These are phyloP conservation scores for Geum urbanum DNA, from an alignment of 306 rosid species.

Conservation along the genomic window DNA sequence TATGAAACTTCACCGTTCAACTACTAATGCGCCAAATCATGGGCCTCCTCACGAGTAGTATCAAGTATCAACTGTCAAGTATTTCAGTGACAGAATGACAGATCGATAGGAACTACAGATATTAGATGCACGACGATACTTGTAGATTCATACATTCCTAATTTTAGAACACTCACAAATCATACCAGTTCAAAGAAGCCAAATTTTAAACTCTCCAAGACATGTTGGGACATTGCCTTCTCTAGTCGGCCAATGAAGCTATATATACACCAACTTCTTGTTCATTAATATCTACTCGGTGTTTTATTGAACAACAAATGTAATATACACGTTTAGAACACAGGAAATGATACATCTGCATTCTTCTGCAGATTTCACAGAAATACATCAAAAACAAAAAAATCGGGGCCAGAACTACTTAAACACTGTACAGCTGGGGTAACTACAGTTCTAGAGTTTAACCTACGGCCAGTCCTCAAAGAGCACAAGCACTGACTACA, in stretches of 20 bases:
- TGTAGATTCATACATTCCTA: too few species aligned
- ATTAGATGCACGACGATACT: too few species aligned
- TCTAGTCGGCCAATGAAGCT: not conserved
- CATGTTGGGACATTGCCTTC: too few species aligned
- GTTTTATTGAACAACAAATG: slow-evolving; percentile 44
- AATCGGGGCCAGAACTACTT: slow-evolving; percentile 49
- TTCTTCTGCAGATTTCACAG: slow-evolving; percentile 68
- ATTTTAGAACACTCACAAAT: too few species aligned
- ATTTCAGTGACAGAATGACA: too few species aligned
- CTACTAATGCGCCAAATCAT: too few species aligned
- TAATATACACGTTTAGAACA: slow-evolving; percentile 35
- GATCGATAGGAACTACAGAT: too few species aligned
- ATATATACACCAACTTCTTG: not conserved
- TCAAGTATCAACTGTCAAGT: too few species aligned
- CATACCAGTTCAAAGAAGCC: too few species aligned
- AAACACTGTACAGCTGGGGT: slow-evolving; percentile 68
- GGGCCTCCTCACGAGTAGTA: too few species aligned
- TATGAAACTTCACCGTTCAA: too few species aligned
- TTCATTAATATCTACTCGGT: slow-evolving; percentile 24
- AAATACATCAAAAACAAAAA: slow-evolving; percentile 39
- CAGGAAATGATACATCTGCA: slow-evolving; percentile 55
- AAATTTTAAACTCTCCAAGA: too few species aligned
- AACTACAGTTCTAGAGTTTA: slow-evolving; percentile 47
- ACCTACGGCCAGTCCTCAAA: slow-evolving; percentile 39
- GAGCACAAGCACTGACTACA: slow-evolving; percentile 48